Percentiles rank a stretch among this genome's conserved stretches.
Conservation (phyloP, 805 yeast species). For the Candida silvatica region DNA sequence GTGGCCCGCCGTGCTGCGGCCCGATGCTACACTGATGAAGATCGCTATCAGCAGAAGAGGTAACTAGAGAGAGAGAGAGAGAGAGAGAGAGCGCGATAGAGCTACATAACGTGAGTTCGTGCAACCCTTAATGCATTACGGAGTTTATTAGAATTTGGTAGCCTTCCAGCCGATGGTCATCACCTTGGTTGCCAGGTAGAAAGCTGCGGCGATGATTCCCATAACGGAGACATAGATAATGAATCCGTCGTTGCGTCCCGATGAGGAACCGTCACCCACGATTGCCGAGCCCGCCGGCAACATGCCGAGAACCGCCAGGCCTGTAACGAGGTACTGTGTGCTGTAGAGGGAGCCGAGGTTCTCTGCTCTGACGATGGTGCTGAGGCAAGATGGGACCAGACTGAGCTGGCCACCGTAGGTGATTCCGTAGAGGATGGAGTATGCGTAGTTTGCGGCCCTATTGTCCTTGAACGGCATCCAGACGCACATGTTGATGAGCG, state of each 20-base stretch:
- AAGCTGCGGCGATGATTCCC: constrained; percentile 6
- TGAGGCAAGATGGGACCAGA: constrained; percentile 52
- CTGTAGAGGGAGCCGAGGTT: constrained; percentile 61
- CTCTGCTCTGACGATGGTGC: constrained; percentile 44
- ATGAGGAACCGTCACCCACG: constrained; percentile 6
- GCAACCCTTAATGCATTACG: no score
- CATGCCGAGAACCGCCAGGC: constrained; percentile 30
- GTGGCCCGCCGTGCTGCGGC: constrained; percentile 1
- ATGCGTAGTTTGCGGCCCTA: constrained; percentile 34
- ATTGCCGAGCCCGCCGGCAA: constrained; percentile 29
- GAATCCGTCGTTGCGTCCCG: constrained; percentile 8
- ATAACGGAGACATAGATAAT: constrained; percentile 6
- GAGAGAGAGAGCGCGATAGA: background rate
- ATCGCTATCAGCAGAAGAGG: background rate
- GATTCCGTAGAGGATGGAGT: constrained; percentile 43
- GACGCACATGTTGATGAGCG: constrained; percentile 35
- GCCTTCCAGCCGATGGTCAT: constrained; percentile 3
- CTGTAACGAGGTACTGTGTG: constrained; percentile 38
- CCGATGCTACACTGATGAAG: constrained; percentile 1
- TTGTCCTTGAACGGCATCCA: constrained; percentile 57
- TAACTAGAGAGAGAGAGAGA: background rate
- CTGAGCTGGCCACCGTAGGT: constrained; percentile 51
- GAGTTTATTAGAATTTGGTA: constrained; percentile 5
- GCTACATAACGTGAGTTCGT: background rate
- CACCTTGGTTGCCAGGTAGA: constrained; percentile 3